Base-by-base conservation (phyloP, 2,329 filamentous ascomycete species). In the Colletotrichum orchidophilum region DNA sequence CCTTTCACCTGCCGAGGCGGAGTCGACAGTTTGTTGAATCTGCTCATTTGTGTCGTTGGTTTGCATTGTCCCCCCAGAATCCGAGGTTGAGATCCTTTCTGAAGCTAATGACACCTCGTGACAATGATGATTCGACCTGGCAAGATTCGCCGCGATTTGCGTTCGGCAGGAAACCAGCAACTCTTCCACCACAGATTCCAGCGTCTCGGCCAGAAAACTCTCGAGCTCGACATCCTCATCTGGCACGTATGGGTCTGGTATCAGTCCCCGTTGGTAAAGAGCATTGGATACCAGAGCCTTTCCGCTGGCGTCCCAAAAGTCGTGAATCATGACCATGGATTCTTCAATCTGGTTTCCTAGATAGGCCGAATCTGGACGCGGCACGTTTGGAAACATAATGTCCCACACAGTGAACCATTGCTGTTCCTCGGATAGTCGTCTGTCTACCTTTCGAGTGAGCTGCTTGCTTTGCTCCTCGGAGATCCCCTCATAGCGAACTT, bases 61-160 rank as follows among this genome's bases (percentile, higher is more conserved):
- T 18, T 46, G 6, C 8, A 18, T 46, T 18, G 18, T 46, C 8
- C 6, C 7, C 18, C 35, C 15, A 13, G 13, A 39, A 13, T n/a
- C 39, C 18, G 39, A 46, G n/a, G 15, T 18, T n/a, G 18, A 18
- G 1, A 18, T n/a, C 18, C 15, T 18, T 18, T 46, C 18, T 4
- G 39, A 7, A n/a, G 39, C 39, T n/a, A 18, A 46, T 9, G 39
- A 46, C 2, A 7, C 39, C 18, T n/a, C 39, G 15, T 46, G 21
- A 26, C 21, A 13, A 52, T 52, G 11, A 26, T 3, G 39, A 11
- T 8, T n/a, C 6, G 39, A n/a, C 39, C 39, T 18, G 73, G 12
- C 35, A 57, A 33, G 71, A 69, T 58, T 73, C 75, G 63, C 26
- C 18, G 52, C 52, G 11, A 54, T 54, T 15, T 54, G 26, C 15